These are phyloP conservation scores for Hygrophoropsis aurantiaca DNA, from an alignment of 768 basidiomycete species.

Conservation along the genomic window DNA sequence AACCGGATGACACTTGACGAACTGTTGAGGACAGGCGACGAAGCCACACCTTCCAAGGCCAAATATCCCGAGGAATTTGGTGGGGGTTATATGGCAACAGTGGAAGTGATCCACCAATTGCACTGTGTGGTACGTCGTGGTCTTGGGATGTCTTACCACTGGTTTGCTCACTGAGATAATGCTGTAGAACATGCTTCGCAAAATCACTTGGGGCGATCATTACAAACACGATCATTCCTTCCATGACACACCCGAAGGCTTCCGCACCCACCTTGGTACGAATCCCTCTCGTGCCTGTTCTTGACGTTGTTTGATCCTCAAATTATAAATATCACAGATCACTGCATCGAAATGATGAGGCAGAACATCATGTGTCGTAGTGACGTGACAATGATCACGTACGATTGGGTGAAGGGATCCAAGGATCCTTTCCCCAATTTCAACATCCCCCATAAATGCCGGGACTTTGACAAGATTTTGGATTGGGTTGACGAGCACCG, in stretches of 20 bases:
- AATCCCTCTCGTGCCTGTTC: too few relatives aligned
- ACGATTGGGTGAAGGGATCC: slow-evolving; percentile 6
- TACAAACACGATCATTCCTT: slow-evolving; percentile 1
- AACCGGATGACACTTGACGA: slow-evolving; percentile 7
- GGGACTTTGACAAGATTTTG: neutral
- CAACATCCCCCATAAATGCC: neutral
- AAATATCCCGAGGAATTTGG: slow-evolving; percentile 11
- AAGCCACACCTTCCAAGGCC: neutral
- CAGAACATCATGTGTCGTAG: slow-evolving; percentile 10
- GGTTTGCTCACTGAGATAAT: neutral
- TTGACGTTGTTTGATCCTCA: neutral
- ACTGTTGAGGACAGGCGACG: slow-evolving; percentile 5
- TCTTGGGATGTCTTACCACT: too few relatives aligned
- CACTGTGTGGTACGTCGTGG: slow-evolving; percentile 8
- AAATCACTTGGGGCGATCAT: slow-evolving; percentile 1
- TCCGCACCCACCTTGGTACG: slow-evolving; percentile 6
- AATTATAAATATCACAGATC: neutral
- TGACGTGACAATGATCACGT: slow-evolving; percentile 6
- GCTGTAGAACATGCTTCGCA: neutral
- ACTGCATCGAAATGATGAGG: slow-evolving; percentile 3
- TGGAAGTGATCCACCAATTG: slow-evolving; percentile 9
- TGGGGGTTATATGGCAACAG: slow-evolving; percentile 11
- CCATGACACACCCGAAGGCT: neutral
- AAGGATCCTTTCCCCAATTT: neutral
- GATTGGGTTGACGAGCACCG: neutral